phyloP scores from a whole-genome alignment of 208 protist genomes.

The Naegleria lovaniensis region DNA sequence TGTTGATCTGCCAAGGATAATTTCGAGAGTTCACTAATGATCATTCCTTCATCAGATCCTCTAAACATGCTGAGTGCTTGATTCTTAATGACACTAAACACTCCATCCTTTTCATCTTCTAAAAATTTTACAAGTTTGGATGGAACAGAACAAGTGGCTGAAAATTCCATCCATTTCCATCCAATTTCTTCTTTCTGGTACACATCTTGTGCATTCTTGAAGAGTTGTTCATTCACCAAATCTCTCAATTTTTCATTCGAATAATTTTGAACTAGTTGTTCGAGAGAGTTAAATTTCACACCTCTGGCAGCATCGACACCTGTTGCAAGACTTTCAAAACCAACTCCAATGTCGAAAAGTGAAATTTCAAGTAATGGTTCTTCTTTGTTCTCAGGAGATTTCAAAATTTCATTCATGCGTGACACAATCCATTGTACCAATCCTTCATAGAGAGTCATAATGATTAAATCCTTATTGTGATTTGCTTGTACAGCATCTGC shows the following conservation, averaged over 20 bases:
- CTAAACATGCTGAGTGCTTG: background rate
- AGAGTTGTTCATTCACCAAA: background rate
- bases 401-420: background rate
- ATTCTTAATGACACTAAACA: background rate
- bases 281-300: background rate
- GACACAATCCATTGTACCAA: background rate
- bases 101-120: background rate
- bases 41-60: background rate
- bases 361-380: background rate
- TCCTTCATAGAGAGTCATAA: background rate
- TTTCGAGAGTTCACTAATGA: background rate
- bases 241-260: background rate
- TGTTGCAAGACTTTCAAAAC: background rate
- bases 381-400: background rate
- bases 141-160: background rate
- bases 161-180: background rate
- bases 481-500: background rate
- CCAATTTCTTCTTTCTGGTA: background rate
- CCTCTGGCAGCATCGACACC: background rate
- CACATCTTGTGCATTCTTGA: background rate
- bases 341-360: background rate
- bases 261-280: background rate
- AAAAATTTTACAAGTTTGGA: background rate
- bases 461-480: background rate
- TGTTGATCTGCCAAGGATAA: background rate